Percentiles rank a stretch among this genome's conserved stretches.
Evolutionary conservation across 1,284 basidiomycete genomes (phyloP).

Genomic region (Puccinia polysora): DNA sequence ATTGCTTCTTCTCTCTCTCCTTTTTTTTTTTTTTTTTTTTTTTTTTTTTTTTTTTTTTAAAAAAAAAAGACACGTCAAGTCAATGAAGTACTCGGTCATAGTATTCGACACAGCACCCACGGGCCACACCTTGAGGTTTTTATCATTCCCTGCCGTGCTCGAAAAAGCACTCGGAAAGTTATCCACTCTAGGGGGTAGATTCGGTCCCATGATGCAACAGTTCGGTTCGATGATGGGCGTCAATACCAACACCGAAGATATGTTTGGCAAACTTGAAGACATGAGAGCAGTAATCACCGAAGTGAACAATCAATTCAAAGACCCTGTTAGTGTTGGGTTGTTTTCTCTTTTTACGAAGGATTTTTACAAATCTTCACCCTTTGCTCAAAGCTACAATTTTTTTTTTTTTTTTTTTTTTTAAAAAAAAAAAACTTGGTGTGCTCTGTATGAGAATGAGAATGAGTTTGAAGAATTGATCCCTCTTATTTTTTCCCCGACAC

Average conservation of each 20-base stretch:
- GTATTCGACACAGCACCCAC: slow-evolving; percentile 99
- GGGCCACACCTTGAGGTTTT: slow-evolving; percentile 93
- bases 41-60: too few relatives aligned
- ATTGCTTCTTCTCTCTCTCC: background rate
- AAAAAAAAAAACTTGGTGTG: too few relatives aligned
- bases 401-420: too few relatives aligned
- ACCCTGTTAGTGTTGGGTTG: slow-evolving; percentile 67
- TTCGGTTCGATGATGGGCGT: slow-evolving; percentile 95
- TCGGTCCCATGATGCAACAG: slow-evolving; percentile 96
- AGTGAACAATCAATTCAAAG: slow-evolving; percentile 98
- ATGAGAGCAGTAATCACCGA: slow-evolving; percentile 98
- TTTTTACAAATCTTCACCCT: too few relatives aligned
- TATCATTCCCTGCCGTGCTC: slow-evolving; percentile 94
- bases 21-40: too few relatives aligned
- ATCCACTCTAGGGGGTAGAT: slow-evolving; percentile 79
- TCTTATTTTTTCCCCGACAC: background rate
- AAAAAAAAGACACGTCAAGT: slow-evolving; percentile 98
- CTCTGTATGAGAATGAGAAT: too few relatives aligned
- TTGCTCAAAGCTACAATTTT: too few relatives aligned
- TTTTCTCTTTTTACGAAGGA: too few relatives aligned
- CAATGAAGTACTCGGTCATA: slow-evolving; percentile 99
- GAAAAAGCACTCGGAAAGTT: slow-evolving; percentile 97
- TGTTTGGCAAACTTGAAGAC: slow-evolving; percentile 95
- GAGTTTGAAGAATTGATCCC: too few relatives aligned
- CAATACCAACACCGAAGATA: slow-evolving; percentile 77